phyloP scores from a whole-genome alignment of 2,329 filamentous ascomycete species.

The Grosmannia clavigera region DNA sequence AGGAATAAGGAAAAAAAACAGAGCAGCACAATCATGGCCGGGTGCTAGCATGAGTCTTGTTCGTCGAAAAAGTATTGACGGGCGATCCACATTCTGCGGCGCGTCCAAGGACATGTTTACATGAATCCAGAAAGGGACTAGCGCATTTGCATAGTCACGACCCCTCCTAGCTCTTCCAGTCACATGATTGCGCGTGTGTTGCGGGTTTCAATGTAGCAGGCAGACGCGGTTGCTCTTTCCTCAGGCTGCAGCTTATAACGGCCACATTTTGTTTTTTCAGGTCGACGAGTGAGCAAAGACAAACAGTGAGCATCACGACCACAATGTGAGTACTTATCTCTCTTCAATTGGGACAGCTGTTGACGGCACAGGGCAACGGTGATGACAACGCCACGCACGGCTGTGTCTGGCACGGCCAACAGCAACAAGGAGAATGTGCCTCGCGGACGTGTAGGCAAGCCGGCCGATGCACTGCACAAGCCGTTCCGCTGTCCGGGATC shows the following conservation, averaged over 20 bases:
- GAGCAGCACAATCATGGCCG: neutral
- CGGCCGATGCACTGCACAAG: constrained; percentile 55
- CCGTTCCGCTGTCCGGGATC: constrained; percentile 91
- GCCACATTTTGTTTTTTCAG: constrained; percentile 6
- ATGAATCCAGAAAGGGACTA: constrained; percentile 9
- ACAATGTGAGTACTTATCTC: neutral
- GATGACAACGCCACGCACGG: neutral
- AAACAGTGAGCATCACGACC: neutral
- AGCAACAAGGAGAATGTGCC: constrained; percentile 23
- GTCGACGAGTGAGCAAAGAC: too few relatives aligned
- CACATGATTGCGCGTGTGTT: constrained; percentile 13
- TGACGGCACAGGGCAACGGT: neutral
- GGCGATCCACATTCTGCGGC: neutral
- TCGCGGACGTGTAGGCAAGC: constrained; percentile 44
- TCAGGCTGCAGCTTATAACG: neutral
- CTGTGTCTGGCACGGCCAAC: neutral
- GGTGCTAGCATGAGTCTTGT: neutral
- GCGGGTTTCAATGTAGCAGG: neutral
- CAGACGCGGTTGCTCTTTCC: constrained; percentile 8
- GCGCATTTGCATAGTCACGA: neutral
- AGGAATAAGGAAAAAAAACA: neutral
- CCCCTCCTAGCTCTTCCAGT: neutral
- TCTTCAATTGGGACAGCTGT: neutral
- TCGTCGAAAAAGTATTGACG: neutral
- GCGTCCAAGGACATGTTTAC: constrained; percentile 14